phyloP scores from a whole-genome alignment of 148 eudicot genomes.

The Polygonum aviculare region DNA sequence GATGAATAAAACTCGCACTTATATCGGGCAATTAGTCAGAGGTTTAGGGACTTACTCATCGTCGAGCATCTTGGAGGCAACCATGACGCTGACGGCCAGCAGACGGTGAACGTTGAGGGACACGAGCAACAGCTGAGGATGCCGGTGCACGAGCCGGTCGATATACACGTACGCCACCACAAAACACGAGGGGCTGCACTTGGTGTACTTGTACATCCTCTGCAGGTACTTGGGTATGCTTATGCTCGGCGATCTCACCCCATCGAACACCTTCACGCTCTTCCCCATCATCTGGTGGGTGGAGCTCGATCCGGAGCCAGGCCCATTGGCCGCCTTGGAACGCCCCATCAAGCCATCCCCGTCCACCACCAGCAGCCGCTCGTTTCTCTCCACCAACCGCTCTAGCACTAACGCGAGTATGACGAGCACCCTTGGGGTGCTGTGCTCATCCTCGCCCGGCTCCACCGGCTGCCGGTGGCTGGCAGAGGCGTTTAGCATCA shows the following conservation, averaged over 20 bases:
- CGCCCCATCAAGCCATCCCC: background rate
- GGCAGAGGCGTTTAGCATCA: background rate
- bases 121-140: slow-evolving; percentile 61
- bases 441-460: slow-evolving; percentile 13
- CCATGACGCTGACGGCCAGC: slow-evolving; percentile 69
- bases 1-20: too few species aligned
- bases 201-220: slow-evolving; percentile 75
- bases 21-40: too few species aligned
- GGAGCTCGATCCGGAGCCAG: background rate
- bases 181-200: slow-evolving; percentile 89
- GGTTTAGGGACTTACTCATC: slow-evolving; percentile 49
- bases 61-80: slow-evolving; percentile 85
- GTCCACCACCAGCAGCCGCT: slow-evolving; percentile 27
- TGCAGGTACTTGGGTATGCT: slow-evolving; percentile 75
- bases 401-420: slow-evolving; percentile 56
- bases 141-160: slow-evolving; percentile 64
- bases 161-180: slow-evolving; percentile 85
- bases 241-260: slow-evolving; percentile 71
- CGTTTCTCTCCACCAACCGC: slow-evolving; percentile 63
- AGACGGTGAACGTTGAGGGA: slow-evolving; percentile 84
- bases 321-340: background rate
- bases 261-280: slow-evolving; percentile 60
- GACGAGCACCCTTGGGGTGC: slow-evolving; percentile 54
- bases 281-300: slow-evolving; percentile 21
- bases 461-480: background rate